Percentiles rank a stretch among this genome's conserved stretches.
Conservation (phyloP, 192 early-diverging fungal species). For the Coemansia sp. region DNA sequence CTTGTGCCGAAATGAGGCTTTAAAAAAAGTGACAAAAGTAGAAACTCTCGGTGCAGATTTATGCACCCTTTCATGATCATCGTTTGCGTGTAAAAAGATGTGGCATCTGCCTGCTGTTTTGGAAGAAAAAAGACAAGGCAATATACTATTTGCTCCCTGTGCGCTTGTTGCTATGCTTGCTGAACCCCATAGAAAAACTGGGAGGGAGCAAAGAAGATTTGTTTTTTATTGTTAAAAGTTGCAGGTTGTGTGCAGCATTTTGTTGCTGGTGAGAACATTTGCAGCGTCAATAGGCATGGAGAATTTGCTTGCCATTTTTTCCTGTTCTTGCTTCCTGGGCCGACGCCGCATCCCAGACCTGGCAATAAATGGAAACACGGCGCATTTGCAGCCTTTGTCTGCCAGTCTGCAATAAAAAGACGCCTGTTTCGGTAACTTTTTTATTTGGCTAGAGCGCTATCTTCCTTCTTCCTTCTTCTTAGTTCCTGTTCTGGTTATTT, state of each 20-base stretch:
- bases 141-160: constrained; percentile 3
- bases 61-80: constrained; percentile 4
- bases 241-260: not conserved
- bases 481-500: not conserved
- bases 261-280: constrained; percentile 2
- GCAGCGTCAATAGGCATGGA: constrained; percentile 1
- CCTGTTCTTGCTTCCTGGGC: not conserved
- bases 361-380: constrained; percentile 1
- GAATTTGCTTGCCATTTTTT: constrained; percentile 3
- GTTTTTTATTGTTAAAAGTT: not conserved
- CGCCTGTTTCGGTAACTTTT: not conserved
- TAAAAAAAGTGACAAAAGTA: constrained; percentile 2
- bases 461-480: not conserved
- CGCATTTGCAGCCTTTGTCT: constrained; percentile 3
- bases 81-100: constrained; percentile 1
- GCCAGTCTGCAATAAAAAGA: constrained; percentile 4
- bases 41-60: constrained; percentile 2
- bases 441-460: not conserved
- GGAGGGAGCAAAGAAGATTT: not conserved
- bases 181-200: not conserved
- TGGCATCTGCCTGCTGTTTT: too few relatives aligned
- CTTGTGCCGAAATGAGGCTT: constrained; percentile 3
- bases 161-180: not conserved
- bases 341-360: constrained; percentile 9
- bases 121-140: not conserved